These are phyloP conservation scores for Corymbia maculata DNA, from an alignment of 345 rosid species.

Conservation along the genomic window DNA sequence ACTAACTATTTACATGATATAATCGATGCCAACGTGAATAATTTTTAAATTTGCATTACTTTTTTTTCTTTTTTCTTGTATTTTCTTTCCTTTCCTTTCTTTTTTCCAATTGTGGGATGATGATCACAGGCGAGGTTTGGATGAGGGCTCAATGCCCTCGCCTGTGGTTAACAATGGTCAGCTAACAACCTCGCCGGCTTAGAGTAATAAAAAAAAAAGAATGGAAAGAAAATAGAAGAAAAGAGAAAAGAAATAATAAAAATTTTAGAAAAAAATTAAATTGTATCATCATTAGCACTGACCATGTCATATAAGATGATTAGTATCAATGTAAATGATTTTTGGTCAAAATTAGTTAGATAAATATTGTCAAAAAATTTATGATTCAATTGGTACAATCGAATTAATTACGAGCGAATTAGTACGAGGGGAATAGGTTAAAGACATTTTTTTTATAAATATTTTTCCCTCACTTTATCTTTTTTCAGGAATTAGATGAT, in stretches of 20 bases:
- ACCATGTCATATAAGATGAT: accelerated
- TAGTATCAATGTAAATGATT: accelerated
- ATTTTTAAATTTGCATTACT: no score
- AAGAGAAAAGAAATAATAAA: no score
- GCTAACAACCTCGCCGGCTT: accelerated
- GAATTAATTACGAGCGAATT: no score
- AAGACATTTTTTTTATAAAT: no score
- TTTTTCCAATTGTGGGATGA: neutral
- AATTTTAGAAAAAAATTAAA: no score
- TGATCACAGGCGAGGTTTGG: neutral
- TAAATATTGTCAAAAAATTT: accelerated
- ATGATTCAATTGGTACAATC: neutral
- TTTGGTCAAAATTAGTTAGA: accelerated
- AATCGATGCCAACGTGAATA: accelerated
- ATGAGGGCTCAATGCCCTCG: accelerated
- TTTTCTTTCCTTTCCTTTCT: no score
- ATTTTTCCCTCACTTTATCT: neutral
- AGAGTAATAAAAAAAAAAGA: no score
- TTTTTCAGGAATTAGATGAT: neutral
- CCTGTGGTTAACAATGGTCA: accelerated
- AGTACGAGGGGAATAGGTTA: no score
- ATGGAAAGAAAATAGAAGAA: no score
- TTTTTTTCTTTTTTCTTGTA: no score
- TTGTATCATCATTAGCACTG: accelerated
- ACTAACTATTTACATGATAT: accelerated